Conservation (phyloP, 495 filamentous ascomycete genomes). For the Penicillium canescens region DNA sequence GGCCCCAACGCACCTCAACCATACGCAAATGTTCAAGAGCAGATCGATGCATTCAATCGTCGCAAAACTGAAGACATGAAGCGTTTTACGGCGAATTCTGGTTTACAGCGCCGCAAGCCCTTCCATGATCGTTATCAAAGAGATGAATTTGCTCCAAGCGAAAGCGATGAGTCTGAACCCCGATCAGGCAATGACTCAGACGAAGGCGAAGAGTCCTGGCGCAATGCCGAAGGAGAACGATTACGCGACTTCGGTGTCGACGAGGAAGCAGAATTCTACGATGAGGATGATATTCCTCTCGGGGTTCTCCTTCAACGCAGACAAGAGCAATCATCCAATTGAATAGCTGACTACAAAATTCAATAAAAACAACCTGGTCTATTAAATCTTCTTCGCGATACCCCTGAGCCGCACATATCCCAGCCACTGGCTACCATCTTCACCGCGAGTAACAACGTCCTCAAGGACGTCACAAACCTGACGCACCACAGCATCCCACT, state of each 20-base stretch:
- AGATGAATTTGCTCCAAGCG: slow-evolving; percentile 25
- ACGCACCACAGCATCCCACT: slow-evolving; percentile 53
- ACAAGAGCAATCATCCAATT: slow-evolving; percentile 1
- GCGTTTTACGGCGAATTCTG: slow-evolving; percentile 28
- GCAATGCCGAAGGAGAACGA: slow-evolving; percentile 80
- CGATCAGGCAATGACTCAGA: slow-evolving; percentile 32
- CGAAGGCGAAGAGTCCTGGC: slow-evolving; percentile 69
- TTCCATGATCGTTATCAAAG: slow-evolving; percentile 50
- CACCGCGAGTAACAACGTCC: slow-evolving; percentile 46
- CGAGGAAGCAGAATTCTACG: slow-evolving; percentile 75
- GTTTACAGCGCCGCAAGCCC: slow-evolving; percentile 46
- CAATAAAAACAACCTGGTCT: neutral
- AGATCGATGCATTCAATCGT: slow-evolving; percentile 56
- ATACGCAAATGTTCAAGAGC: slow-evolving; percentile 41
- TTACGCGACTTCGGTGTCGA: slow-evolving; percentile 91
- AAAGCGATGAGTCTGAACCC: slow-evolving; percentile 29
- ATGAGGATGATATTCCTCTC: slow-evolving; percentile 80
- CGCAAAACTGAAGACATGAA: slow-evolving; percentile 57
- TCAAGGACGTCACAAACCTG: slow-evolving; percentile 64
- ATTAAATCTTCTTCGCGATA: slow-evolving; percentile 3
- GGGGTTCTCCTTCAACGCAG: slow-evolving; percentile 40
- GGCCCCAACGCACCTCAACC: slow-evolving; percentile 30
- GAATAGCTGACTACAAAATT: neutral
- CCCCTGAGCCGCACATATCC: slow-evolving; percentile 68
- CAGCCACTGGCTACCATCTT: slow-evolving; percentile 62